Evolutionary conservation across 2,329 filamentous ascomycete genomes (phyloP).

Genomic region (Didymella pinodella): DNA sequence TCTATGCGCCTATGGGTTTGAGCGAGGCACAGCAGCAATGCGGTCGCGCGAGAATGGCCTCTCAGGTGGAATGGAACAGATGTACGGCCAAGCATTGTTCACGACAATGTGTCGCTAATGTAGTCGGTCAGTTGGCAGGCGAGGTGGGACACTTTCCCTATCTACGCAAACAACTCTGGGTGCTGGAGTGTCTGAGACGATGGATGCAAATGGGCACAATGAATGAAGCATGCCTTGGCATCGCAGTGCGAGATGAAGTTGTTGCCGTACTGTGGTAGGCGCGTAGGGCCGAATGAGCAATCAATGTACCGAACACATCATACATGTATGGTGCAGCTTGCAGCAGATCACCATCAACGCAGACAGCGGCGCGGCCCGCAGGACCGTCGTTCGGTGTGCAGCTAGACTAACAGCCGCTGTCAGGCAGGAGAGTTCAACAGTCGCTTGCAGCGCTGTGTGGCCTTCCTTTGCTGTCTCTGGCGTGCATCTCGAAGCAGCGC

Average conservation of each 20-base stretch:
- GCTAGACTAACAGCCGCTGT: slow-evolving; percentile 18
- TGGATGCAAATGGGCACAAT: neutral
- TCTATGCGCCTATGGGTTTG: neutral
- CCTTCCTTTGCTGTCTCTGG: neutral
- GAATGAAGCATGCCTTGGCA: slow-evolving; percentile 5
- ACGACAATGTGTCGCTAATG: neutral
- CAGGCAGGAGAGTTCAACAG: slow-evolving; percentile 2
- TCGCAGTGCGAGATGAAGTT: slow-evolving; percentile 6
- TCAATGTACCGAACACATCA: neutral
- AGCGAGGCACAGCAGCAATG: neutral
- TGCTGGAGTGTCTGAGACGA: slow-evolving; percentile 1
- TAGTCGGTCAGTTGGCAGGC: neutral
- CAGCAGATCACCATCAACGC: slow-evolving; percentile 6
- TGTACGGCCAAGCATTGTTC: slow-evolving; percentile 3
- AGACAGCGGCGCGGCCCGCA: slow-evolving; percentile 32
- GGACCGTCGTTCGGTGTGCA: neutral
- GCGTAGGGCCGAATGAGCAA: slow-evolving; percentile 11
- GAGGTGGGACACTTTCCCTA: neutral
- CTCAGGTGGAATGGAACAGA: neutral
- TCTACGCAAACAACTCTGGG: slow-evolving; percentile 3
- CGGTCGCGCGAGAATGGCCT: neutral
- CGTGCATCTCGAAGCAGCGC: slow-evolving; percentile 11
- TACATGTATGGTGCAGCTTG: slow-evolving; percentile 4
- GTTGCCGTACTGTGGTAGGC: neutral
- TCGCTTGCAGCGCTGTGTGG: neutral